Evolutionary conservation across 2,329 filamentous ascomycete species (phyloP).

Genomic region (Colletotrichum tropicicola): DNA sequence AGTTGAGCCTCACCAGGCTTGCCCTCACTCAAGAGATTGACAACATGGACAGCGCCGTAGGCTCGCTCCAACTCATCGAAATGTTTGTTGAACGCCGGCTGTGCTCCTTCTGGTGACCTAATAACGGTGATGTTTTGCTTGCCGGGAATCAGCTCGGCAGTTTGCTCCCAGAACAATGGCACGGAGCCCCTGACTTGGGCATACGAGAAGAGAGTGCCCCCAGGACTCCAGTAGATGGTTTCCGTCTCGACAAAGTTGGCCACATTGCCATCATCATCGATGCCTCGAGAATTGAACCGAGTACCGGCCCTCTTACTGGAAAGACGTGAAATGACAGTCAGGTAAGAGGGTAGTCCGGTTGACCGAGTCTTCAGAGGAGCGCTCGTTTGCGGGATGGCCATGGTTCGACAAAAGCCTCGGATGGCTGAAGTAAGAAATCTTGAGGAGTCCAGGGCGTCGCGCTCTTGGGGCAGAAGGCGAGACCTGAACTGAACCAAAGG

Average conservation of each 20-base stretch:
- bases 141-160: slow-evolving; percentile 84
- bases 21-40: slow-evolving; percentile 91
- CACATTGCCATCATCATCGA: slow-evolving; percentile 97
- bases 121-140: slow-evolving; percentile 96
- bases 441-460: slow-evolving; percentile 82
- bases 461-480: slow-evolving; percentile 78
- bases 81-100: slow-evolving; percentile 95
- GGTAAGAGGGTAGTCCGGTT: slow-evolving; percentile 79
- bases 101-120: slow-evolving; percentile 86
- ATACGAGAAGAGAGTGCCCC: slow-evolving; percentile 86
- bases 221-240: slow-evolving; percentile 87
- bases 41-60: slow-evolving; percentile 91
- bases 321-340: slow-evolving; percentile 91
- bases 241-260: slow-evolving; percentile 99
- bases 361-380: slow-evolving; percentile 73
- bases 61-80: slow-evolving; percentile 86
- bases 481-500: slow-evolving; percentile 91
- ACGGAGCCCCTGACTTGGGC: slow-evolving; percentile 92
- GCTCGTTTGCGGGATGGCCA: slow-evolving; percentile 81
- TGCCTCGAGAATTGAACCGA: slow-evolving; percentile 94
- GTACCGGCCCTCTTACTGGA: slow-evolving; percentile 93
- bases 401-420: slow-evolving; percentile 87
- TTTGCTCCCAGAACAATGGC: slow-evolving; percentile 97
- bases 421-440: slow-evolving; percentile 93
- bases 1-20: slow-evolving; percentile 89